Evolutionary conservation across 2,329 filamentous ascomycete species (phyloP).

Genomic region (Reticulascus tulasneorum): DNA sequence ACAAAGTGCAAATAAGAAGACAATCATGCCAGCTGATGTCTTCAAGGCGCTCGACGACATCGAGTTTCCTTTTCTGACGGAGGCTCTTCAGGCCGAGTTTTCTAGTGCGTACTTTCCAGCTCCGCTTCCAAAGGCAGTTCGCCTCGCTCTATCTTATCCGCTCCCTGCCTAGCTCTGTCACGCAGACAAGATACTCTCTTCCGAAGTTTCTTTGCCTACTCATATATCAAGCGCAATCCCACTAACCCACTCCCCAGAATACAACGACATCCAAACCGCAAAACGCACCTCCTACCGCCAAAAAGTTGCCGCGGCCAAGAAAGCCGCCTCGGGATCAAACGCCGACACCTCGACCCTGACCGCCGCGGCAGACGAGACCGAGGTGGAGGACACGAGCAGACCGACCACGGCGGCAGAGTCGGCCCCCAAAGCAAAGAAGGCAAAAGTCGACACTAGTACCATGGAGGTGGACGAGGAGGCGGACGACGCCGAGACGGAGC

Average conservation of each 20-base stretch:
- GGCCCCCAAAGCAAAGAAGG: constrained; percentile 35
- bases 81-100: constrained; percentile 69
- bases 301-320: constrained; percentile 64
- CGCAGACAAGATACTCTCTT: not conserved
- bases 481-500: constrained; percentile 39
- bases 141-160: not conserved
- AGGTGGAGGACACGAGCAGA: constrained; percentile 28
- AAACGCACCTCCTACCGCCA: constrained; percentile 71
- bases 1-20: constrained; percentile 66
- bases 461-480: constrained; percentile 26
- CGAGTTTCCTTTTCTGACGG: constrained; percentile 69
- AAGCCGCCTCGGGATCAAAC: constrained; percentile 15
- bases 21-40: constrained; percentile 71
- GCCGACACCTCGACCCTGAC: constrained; percentile 14
- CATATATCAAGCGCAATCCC: constrained; percentile 4
- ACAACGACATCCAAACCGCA: constrained; percentile 67
- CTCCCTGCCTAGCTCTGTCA: not conserved
- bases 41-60: constrained; percentile 73
- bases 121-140: no score
- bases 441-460: constrained; percentile 40
- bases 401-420: constrained; percentile 28
- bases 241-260: constrained; percentile 43
- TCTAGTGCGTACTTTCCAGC: constrained; percentile 50
- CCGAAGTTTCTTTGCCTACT: not conserved
- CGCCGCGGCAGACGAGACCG: constrained; percentile 31